Evolutionary conservation across 1,284 basidiomycete genomes (phyloP).

Genomic region (Papiliotrema terrestris): DNA sequence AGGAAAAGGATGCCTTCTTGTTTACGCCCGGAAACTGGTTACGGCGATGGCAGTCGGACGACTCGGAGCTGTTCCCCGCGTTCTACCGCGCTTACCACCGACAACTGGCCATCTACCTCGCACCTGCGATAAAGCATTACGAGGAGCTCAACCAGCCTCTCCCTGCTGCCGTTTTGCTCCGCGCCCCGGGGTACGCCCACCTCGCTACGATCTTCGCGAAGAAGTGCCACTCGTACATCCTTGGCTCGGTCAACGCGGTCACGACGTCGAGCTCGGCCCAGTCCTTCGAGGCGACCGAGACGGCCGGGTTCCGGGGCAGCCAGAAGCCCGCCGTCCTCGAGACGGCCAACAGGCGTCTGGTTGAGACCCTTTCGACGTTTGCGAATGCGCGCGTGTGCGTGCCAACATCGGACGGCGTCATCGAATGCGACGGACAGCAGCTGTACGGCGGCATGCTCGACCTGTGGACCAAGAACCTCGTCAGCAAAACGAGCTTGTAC

Average conservation of each 20-base stretch:
- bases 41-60: slow-evolving; percentile 51
- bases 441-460: slow-evolving; percentile 51
- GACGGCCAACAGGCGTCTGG: slow-evolving; percentile 52
- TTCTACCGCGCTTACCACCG: slow-evolving; percentile 56
- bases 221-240: slow-evolving; percentile 51
- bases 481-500: slow-evolving; percentile 53
- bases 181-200: slow-evolving; percentile 52
- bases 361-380: slow-evolving; percentile 52
- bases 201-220: slow-evolving; percentile 49
- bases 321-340: slow-evolving; percentile 54
- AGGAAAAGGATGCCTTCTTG: slow-evolving; percentile 48
- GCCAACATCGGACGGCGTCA: slow-evolving; percentile 24
- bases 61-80: slow-evolving; percentile 55
- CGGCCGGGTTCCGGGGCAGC: slow-evolving; percentile 51
- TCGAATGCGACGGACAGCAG: slow-evolving; percentile 45
- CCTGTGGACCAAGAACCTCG: slow-evolving; percentile 50
- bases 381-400: slow-evolving; percentile 38
- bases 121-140: slow-evolving; percentile 41
- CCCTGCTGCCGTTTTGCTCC: slow-evolving; percentile 42
- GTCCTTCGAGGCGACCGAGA: slow-evolving; percentile 52
- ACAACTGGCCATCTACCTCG: slow-evolving; percentile 50
- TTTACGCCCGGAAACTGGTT: slow-evolving; percentile 51
- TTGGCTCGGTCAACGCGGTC: slow-evolving; percentile 51
- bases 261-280: slow-evolving; percentile 47
- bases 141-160: slow-evolving; percentile 38